Evolutionary conservation across 2,329 filamentous ascomycete species (phyloP), one percentile per base, ranked within the genome.

Genomic region (Stylonectria norvegica): DNA sequence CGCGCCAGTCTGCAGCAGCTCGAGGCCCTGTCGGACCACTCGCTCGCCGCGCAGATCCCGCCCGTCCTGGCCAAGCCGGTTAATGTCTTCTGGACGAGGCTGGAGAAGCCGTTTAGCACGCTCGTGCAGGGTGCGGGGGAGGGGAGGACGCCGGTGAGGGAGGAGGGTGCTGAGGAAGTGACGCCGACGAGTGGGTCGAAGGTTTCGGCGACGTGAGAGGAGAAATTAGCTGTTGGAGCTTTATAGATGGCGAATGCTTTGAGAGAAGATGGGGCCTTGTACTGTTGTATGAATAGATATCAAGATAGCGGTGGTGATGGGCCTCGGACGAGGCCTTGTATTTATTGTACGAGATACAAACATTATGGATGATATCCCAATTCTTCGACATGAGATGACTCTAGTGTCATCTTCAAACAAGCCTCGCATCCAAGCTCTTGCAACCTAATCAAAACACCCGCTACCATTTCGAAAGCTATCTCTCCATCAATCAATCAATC

Each of bases 21-120:
- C 34, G 77, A 79, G 57, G 64, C 64, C 47, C 67, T 71, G 45
- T 62, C 68, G 11, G 76, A 80, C 49, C 63, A 68, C 25, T 55
- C 56, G n/a, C 55, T 68, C 33, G 30, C 62, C 34, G 43, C 56
- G 14, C 48, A 59, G 38, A 55, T 59, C 25, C 48, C 49, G 29
- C 63, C 61, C 22, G 57, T 70, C 5, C 47, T 71, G 23, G 49
- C 52, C 18, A 60, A 58, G 51, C 63, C 64, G 0, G 62, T 64
- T 22, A 58, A 61, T 12, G 63, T 68, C 22, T 78, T 79, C 47
- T 68, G 65, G 63, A 67, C 66, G 58, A 53, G 63, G 48, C 60
- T 73, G 8, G 59, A 65, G 49, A 60, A 57, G 45, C 62, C 69
- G 46, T 61, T 74, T 15, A 58, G 53, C 34, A 62, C 57, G 15